Evolutionary conservation across 495 filamentous ascomycete genomes (phyloP).

Genomic region (Pyronema domesticum): DNA sequence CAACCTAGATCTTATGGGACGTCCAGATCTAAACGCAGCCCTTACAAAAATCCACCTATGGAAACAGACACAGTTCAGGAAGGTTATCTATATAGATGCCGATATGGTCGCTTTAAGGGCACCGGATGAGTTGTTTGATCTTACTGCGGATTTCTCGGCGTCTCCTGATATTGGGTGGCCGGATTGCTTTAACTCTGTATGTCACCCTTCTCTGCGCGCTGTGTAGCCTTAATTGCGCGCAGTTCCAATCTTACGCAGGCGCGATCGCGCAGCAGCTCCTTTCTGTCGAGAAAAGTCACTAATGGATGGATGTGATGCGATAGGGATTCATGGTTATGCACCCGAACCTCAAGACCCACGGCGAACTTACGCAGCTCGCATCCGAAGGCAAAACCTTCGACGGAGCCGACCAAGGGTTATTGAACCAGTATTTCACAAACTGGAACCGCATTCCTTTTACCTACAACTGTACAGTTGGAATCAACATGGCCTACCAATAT

Average conservation of each 20-base stretch:
- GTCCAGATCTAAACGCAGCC: conserved; percentile 69
- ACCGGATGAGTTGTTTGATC: conserved; percentile 77
- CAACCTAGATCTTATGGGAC: conserved; percentile 82
- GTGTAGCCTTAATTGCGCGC: too few species aligned
- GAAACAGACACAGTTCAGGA: conserved; percentile 75
- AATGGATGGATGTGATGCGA: background rate
- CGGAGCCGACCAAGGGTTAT: conserved; percentile 85
- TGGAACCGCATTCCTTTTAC: conserved; percentile 84
- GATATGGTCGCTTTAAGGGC: conserved; percentile 74
- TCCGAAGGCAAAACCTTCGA: conserved; percentile 83
- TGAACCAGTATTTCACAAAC: conserved; percentile 84
- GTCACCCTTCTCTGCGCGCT: background rate
- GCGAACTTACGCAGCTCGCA: conserved; percentile 65
- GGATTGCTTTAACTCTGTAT: conserved; percentile 78
- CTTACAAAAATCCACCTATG: conserved; percentile 96
- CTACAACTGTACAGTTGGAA: conserved; percentile 92
- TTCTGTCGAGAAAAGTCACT: conserved; percentile 1
- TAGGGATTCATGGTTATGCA: conserved; percentile 72
- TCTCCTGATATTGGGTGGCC: conserved; percentile 93
- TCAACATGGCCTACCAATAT: conserved; percentile 52
- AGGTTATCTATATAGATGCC: conserved; percentile 81
- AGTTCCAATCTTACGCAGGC: too few species aligned
- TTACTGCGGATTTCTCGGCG: conserved; percentile 47
- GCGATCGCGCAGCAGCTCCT: background rate
- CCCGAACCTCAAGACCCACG: conserved; percentile 75